A percentile compares a stretch with the other conserved stretches of the same genome.
Evolutionary conservation across 106 monocot species (phyloP).

Genomic region (Dendrobium huoshanense): DNA sequence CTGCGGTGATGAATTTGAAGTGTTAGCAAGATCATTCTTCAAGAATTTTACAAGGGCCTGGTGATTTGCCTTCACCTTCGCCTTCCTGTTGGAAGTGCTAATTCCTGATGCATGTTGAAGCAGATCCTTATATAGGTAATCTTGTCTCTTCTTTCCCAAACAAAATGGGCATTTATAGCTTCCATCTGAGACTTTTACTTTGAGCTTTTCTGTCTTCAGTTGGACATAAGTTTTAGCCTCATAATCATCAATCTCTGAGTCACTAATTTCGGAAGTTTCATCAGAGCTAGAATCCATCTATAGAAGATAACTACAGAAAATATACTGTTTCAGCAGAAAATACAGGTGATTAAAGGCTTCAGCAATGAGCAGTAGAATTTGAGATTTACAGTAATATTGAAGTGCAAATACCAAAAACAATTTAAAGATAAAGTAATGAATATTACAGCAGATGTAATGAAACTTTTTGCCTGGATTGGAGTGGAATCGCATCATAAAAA

Average conservation of each 20-base stretch:
- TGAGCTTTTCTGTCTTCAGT: slow-evolving; percentile 27
- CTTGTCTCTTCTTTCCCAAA: slow-evolving; percentile 63
- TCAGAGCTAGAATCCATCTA: slow-evolving; percentile 16
- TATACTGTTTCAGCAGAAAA: not conserved
- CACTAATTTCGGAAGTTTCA: slow-evolving; percentile 35
- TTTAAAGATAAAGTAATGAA: not conserved
- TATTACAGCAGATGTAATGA: not conserved
- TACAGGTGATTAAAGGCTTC: not conserved
- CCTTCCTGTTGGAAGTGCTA: slow-evolving; percentile 31
- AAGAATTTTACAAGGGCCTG: slow-evolving; percentile 46
- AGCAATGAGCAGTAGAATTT: not conserved
- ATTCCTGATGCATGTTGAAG: slow-evolving; percentile 51
- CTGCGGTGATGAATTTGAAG: not conserved
- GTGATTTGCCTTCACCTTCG: slow-evolving; percentile 30
- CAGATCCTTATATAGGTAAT: slow-evolving; percentile 44
- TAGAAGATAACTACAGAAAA: not conserved
- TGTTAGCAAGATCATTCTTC: slow-evolving; percentile 12
- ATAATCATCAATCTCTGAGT: slow-evolving; percentile 45
- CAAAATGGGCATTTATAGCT: slow-evolving; percentile 48
- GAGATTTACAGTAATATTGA: not conserved
- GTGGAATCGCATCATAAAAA: not conserved
- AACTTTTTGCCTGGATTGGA: not conserved
- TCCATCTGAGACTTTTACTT: slow-evolving; percentile 23
- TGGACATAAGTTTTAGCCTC: slow-evolving; percentile 22
- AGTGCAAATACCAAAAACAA: not conserved